These are phyloP conservation scores for Mortierella hygrophila DNA, from an alignment of 192 early-diverging fungal genomes.

Conservation along the genomic window DNA sequence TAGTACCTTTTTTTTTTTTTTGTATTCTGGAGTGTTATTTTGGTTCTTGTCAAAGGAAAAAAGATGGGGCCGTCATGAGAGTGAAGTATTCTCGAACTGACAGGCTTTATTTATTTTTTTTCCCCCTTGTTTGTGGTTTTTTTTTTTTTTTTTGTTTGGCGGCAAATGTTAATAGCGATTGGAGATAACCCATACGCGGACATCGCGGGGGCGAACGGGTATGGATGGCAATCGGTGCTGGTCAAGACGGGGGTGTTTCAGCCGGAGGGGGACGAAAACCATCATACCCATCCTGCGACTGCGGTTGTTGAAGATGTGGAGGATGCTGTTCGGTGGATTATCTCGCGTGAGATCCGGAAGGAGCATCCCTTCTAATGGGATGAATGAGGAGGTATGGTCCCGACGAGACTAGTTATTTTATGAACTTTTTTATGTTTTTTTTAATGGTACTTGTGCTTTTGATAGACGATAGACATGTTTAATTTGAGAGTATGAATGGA, in stretches of 20 bases:
- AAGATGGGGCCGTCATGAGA: too few species aligned
- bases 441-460: background rate
- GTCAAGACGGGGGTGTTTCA: conserved; percentile 80
- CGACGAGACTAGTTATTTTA: background rate
- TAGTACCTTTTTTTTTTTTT: background rate
- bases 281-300: conserved; percentile 66
- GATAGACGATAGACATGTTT: background rate
- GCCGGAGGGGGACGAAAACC: conserved; percentile 64
- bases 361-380: conserved; percentile 20
- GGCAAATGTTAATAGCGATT: conserved; percentile 56
- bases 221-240: conserved; percentile 79
- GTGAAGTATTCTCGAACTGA: background rate
- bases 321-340: conserved; percentile 73
- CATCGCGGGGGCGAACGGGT: conserved; percentile 79
- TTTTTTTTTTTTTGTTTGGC: background rate
- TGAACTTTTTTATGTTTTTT: background rate
- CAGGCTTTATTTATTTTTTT: background rate
- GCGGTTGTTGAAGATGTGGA: conserved; percentile 73
- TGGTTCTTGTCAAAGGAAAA: too few species aligned
- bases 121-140: conserved; percentile 60
- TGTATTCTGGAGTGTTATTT: too few species aligned
- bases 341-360: conserved; percentile 39
- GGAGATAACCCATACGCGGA: conserved; percentile 82
- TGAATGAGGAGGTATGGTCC: too few species aligned
- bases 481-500: background rate